Percentiles rank a stretch among this genome's conserved stretches.
These are phyloP conservation scores for Mallotus repandus DNA, from an alignment of 441 rosid species.

Conservation along the genomic window DNA sequence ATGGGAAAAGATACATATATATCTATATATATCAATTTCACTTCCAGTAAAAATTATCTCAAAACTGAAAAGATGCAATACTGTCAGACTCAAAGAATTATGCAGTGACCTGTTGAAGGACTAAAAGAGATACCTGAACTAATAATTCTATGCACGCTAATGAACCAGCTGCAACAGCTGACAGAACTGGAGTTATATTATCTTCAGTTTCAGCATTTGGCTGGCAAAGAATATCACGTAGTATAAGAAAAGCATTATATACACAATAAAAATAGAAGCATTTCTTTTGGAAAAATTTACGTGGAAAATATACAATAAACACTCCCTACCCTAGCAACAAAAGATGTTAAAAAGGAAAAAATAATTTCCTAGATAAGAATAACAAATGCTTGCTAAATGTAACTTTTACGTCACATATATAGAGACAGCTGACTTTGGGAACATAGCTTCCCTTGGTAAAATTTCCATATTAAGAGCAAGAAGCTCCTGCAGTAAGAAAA, in stretches of 20 bases:
- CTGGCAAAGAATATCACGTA: conserved; percentile 40
- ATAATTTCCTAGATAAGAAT: background rate
- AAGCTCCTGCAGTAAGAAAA: background rate
- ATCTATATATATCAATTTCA: too few species aligned
- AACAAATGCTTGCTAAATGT: background rate
- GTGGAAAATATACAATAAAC: background rate
- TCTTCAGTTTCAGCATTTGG: conserved; percentile 89
- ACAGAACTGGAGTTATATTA: conserved; percentile 71
- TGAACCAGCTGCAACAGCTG: conserved; percentile 92
- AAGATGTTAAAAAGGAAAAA: background rate
- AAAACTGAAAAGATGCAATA: background rate
- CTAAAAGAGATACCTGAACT: conserved; percentile 56
- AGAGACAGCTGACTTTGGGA: background rate
- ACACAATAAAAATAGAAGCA: background rate
- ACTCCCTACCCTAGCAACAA: background rate
- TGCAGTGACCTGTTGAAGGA: background rate
- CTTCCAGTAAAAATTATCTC: background rate
- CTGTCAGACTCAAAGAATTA: background rate
- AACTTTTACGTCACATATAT: background rate
- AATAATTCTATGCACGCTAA: conserved; percentile 65
- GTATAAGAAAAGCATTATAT: conserved; percentile 2
- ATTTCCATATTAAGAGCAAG: background rate
- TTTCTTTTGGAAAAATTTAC: background rate
- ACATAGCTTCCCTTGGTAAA: background rate
- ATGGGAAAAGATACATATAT: too few species aligned